Evolutionary conservation across 495 filamentous ascomycete species (phyloP), one percentile per base, ranked within the genome.

Genomic region (Hyaloscypha bicolor): DNA sequence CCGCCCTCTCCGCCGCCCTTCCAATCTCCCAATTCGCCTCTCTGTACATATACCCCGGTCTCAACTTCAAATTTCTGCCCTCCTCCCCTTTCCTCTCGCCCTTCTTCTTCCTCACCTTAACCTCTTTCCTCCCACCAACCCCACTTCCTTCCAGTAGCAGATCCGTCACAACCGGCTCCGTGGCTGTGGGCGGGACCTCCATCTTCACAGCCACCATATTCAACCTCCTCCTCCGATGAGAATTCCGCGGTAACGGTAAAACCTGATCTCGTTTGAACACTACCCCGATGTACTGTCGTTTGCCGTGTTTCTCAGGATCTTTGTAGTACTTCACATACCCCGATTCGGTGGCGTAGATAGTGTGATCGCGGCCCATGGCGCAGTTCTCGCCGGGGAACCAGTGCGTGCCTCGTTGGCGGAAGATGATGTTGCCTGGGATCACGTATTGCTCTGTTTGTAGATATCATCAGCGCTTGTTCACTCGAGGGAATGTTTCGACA

Each of bases 301-400:
- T 90, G 1, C 93, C 89, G 74, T 97, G 91, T 35, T 79, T 83
- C 59, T 82, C 73, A 2, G 93, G 94, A 71, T 97, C 94, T 64
- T 88, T 87, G 81, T 99, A 99, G 83, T 96, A 99, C 68, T 93
- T 92, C 56, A 99, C 95, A 78, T 94, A 98, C 53, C 95, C 95
- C 14, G 90, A 80, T 39, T 89, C 82, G 37, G 85, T 85, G 45
- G 95, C 91, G 77, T 91, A 97, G 81, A 99, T 97, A 35, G 94
- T 97, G 83, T 97, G 95, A 79, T 98, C 94, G n/a, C 94, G 88
- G 16, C 95, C 95, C 84, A 97, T 92, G 65, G 83, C 89, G 75
- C 90, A 91, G 79, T 97, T 97, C 75, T 97, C 94, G 70, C 95
- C 95, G 2, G 95, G 87, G 75, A 89, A 93, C 95, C 95, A 99